These are phyloP conservation scores for Neoboletus subvelutipes DNA, from an alignment of 768 basidiomycete genomes.

Conservation along the genomic window DNA sequence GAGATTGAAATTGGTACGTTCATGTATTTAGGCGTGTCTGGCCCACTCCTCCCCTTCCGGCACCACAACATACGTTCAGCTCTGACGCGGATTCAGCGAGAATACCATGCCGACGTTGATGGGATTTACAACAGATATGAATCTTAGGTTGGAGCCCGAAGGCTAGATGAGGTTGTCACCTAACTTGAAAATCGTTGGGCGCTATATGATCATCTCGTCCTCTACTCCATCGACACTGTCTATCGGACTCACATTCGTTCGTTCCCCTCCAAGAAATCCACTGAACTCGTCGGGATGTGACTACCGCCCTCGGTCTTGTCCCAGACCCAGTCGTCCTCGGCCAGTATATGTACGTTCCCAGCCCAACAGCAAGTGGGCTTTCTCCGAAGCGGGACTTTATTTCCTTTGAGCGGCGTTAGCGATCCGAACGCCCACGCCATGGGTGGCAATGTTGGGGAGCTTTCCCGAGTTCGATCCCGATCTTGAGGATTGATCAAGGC, in stretches of 20 bases:
- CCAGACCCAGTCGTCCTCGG: slow-evolving; percentile 27
- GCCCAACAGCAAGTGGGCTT: slow-evolving; percentile 42
- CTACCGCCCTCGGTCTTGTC: slow-evolving; percentile 8
- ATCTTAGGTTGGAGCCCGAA: not conserved
- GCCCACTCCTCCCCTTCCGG: not conserved
- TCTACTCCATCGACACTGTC: not conserved
- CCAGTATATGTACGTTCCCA: slow-evolving; percentile 42
- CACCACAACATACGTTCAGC: not conserved
- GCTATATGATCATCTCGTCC: not conserved
- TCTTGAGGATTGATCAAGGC: slow-evolving; percentile 51
- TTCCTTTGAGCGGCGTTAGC: slow-evolving; percentile 33
- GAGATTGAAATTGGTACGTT: not conserved
- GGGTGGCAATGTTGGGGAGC: slow-evolving; percentile 44
- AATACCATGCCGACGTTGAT: not conserved
- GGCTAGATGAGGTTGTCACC: not conserved
- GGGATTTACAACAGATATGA: not conserved
- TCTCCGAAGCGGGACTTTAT: slow-evolving; percentile 60
- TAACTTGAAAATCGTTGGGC: not conserved
- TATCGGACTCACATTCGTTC: not conserved
- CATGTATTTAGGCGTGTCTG: not conserved
- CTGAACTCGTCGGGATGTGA: slow-evolving; percentile 6
- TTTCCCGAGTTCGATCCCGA: slow-evolving; percentile 41
- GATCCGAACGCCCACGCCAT: slow-evolving; percentile 45
- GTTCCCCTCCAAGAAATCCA: slow-evolving; percentile 1
- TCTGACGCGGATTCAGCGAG: not conserved